These are phyloP conservation scores for Monilinia vaccinii-corymbosi DNA, from an alignment of 2,329 filamentous ascomycete genomes.

Conservation along the genomic window DNA sequence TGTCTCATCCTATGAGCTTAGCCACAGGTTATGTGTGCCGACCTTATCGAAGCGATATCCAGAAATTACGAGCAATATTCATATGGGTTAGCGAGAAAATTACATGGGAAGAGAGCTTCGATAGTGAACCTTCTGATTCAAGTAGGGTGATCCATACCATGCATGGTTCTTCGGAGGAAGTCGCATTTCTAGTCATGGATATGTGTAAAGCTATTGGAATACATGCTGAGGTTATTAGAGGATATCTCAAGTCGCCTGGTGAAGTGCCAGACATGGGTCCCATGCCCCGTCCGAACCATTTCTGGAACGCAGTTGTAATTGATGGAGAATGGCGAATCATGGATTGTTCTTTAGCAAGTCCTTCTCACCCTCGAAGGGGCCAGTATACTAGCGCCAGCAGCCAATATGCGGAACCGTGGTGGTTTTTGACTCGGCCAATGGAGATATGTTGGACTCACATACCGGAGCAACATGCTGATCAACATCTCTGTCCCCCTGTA, in stretches of 20 bases:
- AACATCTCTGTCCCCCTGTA: conserved; percentile 85
- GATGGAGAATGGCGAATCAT: conserved; percentile 96
- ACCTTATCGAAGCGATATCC: conserved; percentile 88
- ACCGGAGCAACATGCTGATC: conserved; percentile 75
- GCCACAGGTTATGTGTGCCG: conserved; percentile 90
- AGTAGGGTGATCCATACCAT: conserved; percentile 75
- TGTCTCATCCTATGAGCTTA: conserved; percentile 71
- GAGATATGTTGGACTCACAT: conserved; percentile 96
- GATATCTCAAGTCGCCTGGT: conserved; percentile 84
- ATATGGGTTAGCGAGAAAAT: conserved; percentile 96
- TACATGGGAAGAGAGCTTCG: conserved; percentile 89
- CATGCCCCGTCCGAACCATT: conserved; percentile 85
- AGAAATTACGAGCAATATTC: conserved; percentile 87
- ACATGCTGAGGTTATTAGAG: conserved; percentile 76
- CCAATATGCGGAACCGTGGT: conserved; percentile 74
- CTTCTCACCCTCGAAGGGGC: conserved; percentile 73
- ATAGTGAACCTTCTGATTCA: conserved; percentile 67
- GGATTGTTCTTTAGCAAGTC: conserved; percentile 85
- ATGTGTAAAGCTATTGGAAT: conserved; percentile 91
- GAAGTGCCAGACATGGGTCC: conserved; percentile 73
- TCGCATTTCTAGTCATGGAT: conserved; percentile 77
- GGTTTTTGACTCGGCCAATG: conserved; percentile 81
- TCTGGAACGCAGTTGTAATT: conserved; percentile 91
- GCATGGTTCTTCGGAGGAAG: conserved; percentile 79
- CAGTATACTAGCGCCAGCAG: conserved; percentile 66